Base-by-base conservation (phyloP, 371 early-diverging fungal species). In the Mortierella sp. region DNA sequence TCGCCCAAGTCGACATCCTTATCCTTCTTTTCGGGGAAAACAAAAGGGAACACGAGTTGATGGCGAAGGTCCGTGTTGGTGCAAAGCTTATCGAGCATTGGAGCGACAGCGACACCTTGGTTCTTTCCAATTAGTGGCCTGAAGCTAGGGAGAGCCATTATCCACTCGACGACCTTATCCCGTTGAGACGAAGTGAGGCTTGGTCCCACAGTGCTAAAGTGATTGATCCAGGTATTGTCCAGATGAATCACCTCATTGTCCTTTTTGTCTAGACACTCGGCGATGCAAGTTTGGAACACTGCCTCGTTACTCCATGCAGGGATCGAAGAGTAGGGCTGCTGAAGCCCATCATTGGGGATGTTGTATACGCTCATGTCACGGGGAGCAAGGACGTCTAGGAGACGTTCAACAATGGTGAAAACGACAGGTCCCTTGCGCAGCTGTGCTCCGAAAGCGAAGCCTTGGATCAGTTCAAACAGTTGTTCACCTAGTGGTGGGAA, bases 241-340 rank as follows among this genome's bases (percentile, higher is more conserved):
- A 69, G 58, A 1, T 57, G 49, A 21, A 64, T 57, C 19, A 54
- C 28, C 1, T 29, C 46, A 31, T 54, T 64, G 29, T 54, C 57
- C 5, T 27, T 37, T 40, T 25, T 52, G 12, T 55, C 57, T 34
- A 69, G 22, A 49, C 59, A 60, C 17, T 40, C 37, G 9, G 53
- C 50, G n/a, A 69, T 44, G 28, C 61, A 60, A 0, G 29, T 53
- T 8, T 63, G 48, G 49, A 65, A 76, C 27, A 65, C 66, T 1
- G 34, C 51, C 14, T 22, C 48, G 54, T 76, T 76, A 25, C 65
- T 51, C 77, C 77, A 76, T 3, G 65, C 24, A 21, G 77, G 77
- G n/a, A 69, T 53, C 14, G 70, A 60, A 9, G 60, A 52, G 31
- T 50, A 76, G 2, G 70, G 77, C 8, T 21, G 64, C 37, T 45